Conservation (phyloP, 352 stramenopile species). For the Phytophthora uliginosa region DNA sequence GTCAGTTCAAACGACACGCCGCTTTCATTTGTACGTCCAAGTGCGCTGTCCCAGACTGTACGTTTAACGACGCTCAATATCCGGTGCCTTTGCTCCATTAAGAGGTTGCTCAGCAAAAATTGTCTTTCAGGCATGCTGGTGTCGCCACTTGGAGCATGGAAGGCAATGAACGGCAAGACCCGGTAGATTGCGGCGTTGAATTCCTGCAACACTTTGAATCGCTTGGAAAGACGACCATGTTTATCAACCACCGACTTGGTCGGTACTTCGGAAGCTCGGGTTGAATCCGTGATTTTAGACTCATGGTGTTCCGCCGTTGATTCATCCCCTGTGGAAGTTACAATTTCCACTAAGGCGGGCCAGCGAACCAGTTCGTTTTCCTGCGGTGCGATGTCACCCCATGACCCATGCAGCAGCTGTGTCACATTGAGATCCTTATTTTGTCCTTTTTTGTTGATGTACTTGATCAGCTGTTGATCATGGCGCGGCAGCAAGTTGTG, state of each 20-base stretch:
- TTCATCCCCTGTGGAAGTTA: conserved; percentile 35
- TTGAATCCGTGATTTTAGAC: conserved; percentile 2
- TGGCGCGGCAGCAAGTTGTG: conserved; percentile 43
- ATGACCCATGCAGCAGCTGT: conserved; percentile 62
- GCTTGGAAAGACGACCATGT: conserved; percentile 60
- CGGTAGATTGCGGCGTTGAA: conserved; percentile 74
- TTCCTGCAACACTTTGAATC: conserved; percentile 82
- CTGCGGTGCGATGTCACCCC: conserved; percentile 70
- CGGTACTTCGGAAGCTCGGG: background rate
- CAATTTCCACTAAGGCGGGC: conserved; percentile 74
- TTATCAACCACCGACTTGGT: conserved; percentile 18
- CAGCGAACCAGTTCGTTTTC: conserved; percentile 75
- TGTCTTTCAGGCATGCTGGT: conserved; percentile 9
- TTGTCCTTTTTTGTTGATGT: conserved; percentile 72
- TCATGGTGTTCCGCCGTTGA: conserved; percentile 14
- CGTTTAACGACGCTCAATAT: conserved; percentile 85
- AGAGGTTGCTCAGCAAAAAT: conserved; percentile 42
- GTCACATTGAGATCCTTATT: conserved; percentile 57
- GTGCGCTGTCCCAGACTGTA: conserved; percentile 74
- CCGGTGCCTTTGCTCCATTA: conserved; percentile 59
- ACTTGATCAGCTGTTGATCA: conserved; percentile 80
- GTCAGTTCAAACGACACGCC: conserved; percentile 69
- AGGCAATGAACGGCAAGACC: conserved; percentile 65
- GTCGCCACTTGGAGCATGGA: conserved; percentile 30
- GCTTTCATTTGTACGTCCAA: conserved; percentile 61